Conservation (phyloP, 2,329 filamentous ascomycete genomes). For the Colletotrichum sp. region DNA sequence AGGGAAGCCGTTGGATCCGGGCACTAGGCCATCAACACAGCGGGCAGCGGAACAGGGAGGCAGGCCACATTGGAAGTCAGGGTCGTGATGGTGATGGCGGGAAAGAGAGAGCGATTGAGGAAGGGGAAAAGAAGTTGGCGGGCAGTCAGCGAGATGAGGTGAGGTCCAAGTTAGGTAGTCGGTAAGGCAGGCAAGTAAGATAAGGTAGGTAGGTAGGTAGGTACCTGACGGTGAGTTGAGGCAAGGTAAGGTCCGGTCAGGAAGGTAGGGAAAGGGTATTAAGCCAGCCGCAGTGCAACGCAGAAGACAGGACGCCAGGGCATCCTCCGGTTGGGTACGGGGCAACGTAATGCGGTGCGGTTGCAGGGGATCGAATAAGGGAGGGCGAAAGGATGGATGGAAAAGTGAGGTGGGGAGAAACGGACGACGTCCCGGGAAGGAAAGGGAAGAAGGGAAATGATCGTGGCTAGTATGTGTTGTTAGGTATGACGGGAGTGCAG, state of each 20-base stretch:
- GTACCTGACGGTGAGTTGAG: not conserved
- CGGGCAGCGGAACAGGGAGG: not conserved
- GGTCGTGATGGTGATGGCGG: not conserved
- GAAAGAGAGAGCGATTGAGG: not conserved
- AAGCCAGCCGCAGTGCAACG: constrained; percentile 5
- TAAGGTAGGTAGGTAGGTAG: not conserved
- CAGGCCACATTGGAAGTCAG: not conserved
- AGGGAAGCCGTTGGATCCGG: constrained; percentile 11
- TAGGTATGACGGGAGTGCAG: not conserved
- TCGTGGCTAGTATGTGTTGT: not conserved
- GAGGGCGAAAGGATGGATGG: not conserved
- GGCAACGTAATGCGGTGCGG: not conserved
- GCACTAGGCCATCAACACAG: constrained; percentile 16
- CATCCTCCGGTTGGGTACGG: not conserved
- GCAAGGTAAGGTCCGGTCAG: not conserved
- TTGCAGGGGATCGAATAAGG: not conserved
- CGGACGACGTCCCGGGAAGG: not conserved
- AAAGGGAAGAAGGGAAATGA: not conserved
- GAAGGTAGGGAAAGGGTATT: not conserved
- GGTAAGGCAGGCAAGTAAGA: not conserved
- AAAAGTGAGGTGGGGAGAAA: not conserved
- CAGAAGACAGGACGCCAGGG: constrained; percentile 7
- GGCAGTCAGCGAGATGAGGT: not conserved
- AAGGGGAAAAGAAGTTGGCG: not conserved
- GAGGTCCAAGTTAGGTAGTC: not conserved